These are phyloP conservation scores for Fallopia convolvulus DNA, from an alignment of 148 eudicot genomes.

Conservation along the genomic window DNA sequence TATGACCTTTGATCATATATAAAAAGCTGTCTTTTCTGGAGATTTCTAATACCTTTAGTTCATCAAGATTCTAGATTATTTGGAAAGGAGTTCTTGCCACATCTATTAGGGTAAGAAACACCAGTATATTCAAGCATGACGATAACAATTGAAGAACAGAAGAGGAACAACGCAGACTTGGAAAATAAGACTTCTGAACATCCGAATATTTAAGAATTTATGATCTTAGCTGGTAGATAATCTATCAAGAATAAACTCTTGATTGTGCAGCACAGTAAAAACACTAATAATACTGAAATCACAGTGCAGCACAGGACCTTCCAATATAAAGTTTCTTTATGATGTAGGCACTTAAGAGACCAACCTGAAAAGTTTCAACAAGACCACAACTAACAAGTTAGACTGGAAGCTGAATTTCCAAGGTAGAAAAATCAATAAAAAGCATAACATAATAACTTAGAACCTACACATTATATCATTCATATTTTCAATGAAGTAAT, in stretches of 20 bases:
- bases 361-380: constrained; percentile 29
- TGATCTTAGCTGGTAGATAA: not conserved
- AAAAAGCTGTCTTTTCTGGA: not conserved
- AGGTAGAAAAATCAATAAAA: not conserved
- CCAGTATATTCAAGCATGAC: not conserved
- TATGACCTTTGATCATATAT: not conserved
- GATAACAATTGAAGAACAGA: not conserved
- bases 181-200: not conserved
- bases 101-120: too few relatives aligned
- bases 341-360: constrained; percentile 49
- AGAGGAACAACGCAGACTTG: not conserved
- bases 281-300: not conserved
- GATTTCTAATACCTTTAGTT: not conserved
- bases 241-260: not conserved
- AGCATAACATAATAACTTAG: not conserved
- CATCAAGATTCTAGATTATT: not conserved
- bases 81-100: too few relatives aligned
- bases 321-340: constrained; percentile 61
- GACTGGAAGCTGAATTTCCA: not conserved
- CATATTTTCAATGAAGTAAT: not conserved
- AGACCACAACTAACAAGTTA: not conserved
- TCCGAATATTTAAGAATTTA: not conserved
- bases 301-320: constrained; percentile 23
- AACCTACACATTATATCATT: not conserved
- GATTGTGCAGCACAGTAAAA: not conserved